Evolutionary conservation across 108 stramenopile genomes (phyloP).

Genomic region (Phaeodactylum tricornutum): DNA sequence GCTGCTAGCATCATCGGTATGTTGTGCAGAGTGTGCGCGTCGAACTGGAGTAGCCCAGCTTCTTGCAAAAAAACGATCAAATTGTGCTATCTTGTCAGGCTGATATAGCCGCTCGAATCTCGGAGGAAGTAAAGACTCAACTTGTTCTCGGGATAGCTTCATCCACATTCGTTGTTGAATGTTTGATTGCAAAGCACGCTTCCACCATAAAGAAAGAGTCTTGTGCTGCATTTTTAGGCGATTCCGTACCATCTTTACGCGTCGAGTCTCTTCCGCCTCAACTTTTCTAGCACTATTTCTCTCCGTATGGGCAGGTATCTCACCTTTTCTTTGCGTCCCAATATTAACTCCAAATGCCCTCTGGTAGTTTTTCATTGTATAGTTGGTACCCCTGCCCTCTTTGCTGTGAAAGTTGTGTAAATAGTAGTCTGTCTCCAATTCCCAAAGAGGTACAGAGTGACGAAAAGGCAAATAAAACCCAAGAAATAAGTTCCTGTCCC

Average conservation of each 20-base stretch:
- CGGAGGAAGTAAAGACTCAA: constrained; percentile 43
- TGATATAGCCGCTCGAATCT: constrained; percentile 60
- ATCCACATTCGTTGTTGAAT: constrained; percentile 84
- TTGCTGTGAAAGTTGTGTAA: constrained; percentile 79
- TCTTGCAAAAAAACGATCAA: constrained; percentile 63
- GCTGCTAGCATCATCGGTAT: no score
- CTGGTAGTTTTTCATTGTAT: constrained; percentile 64
- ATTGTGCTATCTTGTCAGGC: constrained; percentile 51
- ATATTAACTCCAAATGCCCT: constrained; percentile 55
- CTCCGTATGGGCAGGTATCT: neutral
- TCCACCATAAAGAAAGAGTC: constrained; percentile 70
- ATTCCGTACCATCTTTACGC: constrained; percentile 29
- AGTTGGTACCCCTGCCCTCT: constrained; percentile 38
- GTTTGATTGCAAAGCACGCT: constrained; percentile 51
- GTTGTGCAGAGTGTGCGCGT: constrained; percentile 61
- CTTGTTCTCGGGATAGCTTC: constrained; percentile 40
- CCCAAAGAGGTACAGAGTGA: constrained; percentile 74
- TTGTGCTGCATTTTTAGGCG: constrained; percentile 45
- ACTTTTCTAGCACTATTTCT: neutral
- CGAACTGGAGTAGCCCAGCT: constrained; percentile 70
- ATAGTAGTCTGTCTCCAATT: constrained; percentile 84
- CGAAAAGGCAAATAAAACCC: constrained; percentile 81
- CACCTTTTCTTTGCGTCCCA: no score
- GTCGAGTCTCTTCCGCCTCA: neutral
- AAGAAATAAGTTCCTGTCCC: constrained; percentile 83